Percentiles rank a stretch among this genome's conserved stretches.
These are phyloP conservation scores for Phytophthora pinifolia DNA, from an alignment of 352 stramenopile genomes.

Conservation along the genomic window DNA sequence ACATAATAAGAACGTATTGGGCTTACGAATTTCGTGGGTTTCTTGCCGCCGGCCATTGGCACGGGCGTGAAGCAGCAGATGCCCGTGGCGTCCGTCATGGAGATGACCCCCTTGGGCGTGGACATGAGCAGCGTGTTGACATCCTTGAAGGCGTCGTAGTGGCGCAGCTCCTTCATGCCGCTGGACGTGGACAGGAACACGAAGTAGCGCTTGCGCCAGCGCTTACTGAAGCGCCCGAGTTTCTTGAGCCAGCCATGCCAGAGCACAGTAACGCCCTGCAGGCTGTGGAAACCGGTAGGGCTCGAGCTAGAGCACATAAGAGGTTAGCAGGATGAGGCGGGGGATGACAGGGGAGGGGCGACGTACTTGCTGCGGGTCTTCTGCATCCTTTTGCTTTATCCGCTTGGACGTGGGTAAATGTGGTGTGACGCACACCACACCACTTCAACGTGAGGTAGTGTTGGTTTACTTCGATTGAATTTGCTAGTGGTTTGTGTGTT, in stretches of 20 bases:
- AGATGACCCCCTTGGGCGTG: slow-evolving; percentile 74
- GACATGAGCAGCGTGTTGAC: slow-evolving; percentile 56
- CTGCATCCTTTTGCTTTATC: slow-evolving; percentile 38
- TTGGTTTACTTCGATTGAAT: too few species aligned
- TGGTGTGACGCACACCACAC: slow-evolving; percentile 11
- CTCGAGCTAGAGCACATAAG: slow-evolving; percentile 37
- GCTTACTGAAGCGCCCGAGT: slow-evolving; percentile 80
- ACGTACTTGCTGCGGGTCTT: slow-evolving; percentile 55
- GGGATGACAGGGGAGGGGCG: background rate
- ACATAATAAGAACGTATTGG: background rate
- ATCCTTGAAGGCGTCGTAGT: slow-evolving; percentile 74
- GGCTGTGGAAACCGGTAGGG: slow-evolving; percentile 46
- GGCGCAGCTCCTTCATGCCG: slow-evolving; percentile 73
- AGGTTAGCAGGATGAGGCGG: slow-evolving; percentile 6
- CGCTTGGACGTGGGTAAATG: slow-evolving; percentile 14
- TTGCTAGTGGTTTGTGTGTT: too few species aligned
- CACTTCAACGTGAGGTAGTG: slow-evolving; percentile 13
- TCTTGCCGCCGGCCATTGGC: slow-evolving; percentile 34
- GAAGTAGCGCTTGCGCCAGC: slow-evolving; percentile 79
- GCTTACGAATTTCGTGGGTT: slow-evolving; percentile 63
- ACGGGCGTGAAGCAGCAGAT: slow-evolving; percentile 75
- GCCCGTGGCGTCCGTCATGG: slow-evolving; percentile 65
- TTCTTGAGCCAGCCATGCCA: slow-evolving; percentile 88
- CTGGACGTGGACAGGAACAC: slow-evolving; percentile 68
- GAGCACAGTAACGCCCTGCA: slow-evolving; percentile 65